Evolutionary conservation across 225 moss, liverwort and hornwort genomes (phyloP), one percentile per base, ranked within the genome.

Genomic region (Bryum argenteum): DNA sequence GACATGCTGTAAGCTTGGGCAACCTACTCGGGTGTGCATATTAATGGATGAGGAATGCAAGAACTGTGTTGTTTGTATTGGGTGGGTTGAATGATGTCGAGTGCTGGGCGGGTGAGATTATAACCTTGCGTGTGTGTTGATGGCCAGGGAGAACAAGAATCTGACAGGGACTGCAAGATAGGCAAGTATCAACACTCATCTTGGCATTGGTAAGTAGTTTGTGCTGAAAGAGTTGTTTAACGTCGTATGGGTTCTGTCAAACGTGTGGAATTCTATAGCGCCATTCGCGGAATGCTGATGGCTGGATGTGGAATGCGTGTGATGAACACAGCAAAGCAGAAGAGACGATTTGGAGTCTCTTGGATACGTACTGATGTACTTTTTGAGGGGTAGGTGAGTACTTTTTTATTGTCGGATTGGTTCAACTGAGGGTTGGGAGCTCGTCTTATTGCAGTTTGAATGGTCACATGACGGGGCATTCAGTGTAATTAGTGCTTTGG

Each of bases 131-230:
- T 51, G 10, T 16, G 10, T 51, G 2, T 66, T 48, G 33, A 66
- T 51, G 8, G 51, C 57, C 52, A 94, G 93, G 83, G 91, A 94
- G 76, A 87, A 91, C 60, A 94, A 94, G 78, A 94, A 94, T 24
- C 78, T 94, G 74, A 94, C 91, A 63, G 91, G 93, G 45, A 89
- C 91, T 74, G 93, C 93, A 23, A 81, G 93, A 53, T 94, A 91
- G 71, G 91, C 93, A 55, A 94, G 93, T 59, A 94, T 94, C 77
- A 94, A 94, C 70, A 94, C 91, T 23, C 93, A 94, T 76, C 85
- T 91, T 56, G 93, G 91, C 52, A 94, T 89, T 17, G 91, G 93
- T 94, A 69, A 77, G 81, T 55, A 9, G 15, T 12, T 51, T 3
- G 5, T 51, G 33, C 0, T 33, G 33, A 6, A 33, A 33, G 33